Base-by-base conservation (phyloP, 305 asterid species). In the Fraxinus baroniana region DNA sequence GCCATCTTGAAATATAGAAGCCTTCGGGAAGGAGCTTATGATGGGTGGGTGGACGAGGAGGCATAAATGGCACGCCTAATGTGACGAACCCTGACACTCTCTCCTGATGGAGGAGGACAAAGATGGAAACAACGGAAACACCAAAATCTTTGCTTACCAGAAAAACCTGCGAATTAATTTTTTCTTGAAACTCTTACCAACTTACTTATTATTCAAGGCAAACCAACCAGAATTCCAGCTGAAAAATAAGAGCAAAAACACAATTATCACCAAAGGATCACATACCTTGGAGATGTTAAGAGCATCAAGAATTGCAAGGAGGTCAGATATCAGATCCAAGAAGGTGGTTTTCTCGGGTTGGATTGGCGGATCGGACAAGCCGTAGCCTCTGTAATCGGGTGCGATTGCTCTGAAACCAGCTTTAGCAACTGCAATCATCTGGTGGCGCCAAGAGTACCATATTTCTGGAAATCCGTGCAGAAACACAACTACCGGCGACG, bases 361-460 rank as follows among this genome's bases (percentile, higher is more conserved):
- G 1, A 82, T 18, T 0, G 92, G 89, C n/a, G 64, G 83, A 52
- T 88, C 89, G 36, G 93, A 91, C 37, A 90, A 81, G 18, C 94
- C 93, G 57, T 90, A 87, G 13, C 94, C 94, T 81, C 92, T 86
- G 79, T 57, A 87, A 85, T 91, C 93, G 1, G 86, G 89, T 2
- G 92, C 91, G 41, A 89, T 88, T 5, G 88, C 90, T 30, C 88
- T 84, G 77, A 85, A 89, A 15, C 91, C 91, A 24, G 89, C 89
- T 1, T 78, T 37, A 49, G 91, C 88, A 30, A 80, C 84, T n/a
- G 91, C 90, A 2, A 79, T 71, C 92, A 91, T 87, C 64, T 89
- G 94, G 79, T 91, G 83, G 76, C 92, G 74, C 94, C 91, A 91
- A 66, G 91, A 83, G 83, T 88, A 91, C 94, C 94, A 91, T 55